phyloP scores from a whole-genome alignment of 495 filamentous ascomycete species.

The Trichocladium antarcticum region DNA sequence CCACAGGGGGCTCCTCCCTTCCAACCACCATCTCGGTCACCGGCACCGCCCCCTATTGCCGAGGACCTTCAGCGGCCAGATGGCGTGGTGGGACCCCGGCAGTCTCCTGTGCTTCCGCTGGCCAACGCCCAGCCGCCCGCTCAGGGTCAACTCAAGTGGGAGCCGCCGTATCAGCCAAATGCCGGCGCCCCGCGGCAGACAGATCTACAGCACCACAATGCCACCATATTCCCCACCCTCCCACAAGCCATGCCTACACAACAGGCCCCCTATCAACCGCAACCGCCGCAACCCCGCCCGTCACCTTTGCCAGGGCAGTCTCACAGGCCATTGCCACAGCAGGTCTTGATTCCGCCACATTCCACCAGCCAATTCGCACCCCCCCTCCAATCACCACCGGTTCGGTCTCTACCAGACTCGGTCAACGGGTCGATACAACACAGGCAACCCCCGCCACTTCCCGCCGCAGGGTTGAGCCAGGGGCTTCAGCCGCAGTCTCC shows the following conservation, averaged over 20 bases:
- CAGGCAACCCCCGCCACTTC: conserved; percentile 3
- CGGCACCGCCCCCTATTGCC: conserved; percentile 13
- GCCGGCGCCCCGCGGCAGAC: conserved; percentile 17
- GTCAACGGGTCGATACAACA: background rate
- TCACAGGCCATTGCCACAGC: conserved; percentile 15
- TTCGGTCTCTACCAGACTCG: conserved; percentile 8
- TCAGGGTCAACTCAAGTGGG: conserved; percentile 36
- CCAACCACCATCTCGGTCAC: conserved; percentile 16
- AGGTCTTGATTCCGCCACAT: conserved; percentile 32
- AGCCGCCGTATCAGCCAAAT: conserved; percentile 38
- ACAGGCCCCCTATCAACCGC: conserved; percentile 11
- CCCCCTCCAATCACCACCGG: conserved; percentile 21
- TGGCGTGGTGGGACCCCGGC: conserved; percentile 8
- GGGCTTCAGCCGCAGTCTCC: conserved; percentile 2
- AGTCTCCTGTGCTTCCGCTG: conserved; percentile 5
- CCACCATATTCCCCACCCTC: background rate
- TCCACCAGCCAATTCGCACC: conserved; percentile 27
- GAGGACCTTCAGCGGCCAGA: conserved; percentile 28
- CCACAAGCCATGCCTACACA: conserved; percentile 10
- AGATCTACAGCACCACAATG: conserved; percentile 19
- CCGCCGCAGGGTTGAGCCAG: conserved; percentile 2
- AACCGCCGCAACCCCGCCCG: conserved; percentile 11
- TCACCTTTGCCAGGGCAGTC: conserved; percentile 21
- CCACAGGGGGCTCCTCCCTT: conserved; percentile 28
- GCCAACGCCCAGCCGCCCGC: conserved; percentile 5